Percentiles rank a stretch among this genome's conserved stretches.
Evolutionary conservation across 495 filamentous ascomycete genomes (phyloP).

Genomic region (Penicillium roqueforti): DNA sequence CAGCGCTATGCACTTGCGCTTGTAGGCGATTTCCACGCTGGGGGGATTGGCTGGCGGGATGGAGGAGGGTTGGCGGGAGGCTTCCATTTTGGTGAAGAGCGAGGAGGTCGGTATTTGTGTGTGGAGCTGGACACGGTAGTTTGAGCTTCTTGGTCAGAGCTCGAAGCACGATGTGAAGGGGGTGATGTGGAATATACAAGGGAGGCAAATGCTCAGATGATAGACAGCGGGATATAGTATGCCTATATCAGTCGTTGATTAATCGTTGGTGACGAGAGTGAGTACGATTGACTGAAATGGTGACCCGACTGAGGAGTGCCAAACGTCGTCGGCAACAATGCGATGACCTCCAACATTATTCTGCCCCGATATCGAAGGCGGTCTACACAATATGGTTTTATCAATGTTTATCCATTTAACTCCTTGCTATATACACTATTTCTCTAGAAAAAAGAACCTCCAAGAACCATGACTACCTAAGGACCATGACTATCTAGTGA

Average conservation of each 20-base stretch:
- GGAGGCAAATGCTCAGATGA: not conserved
- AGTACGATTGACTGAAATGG: not conserved
- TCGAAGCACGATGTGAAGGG: constrained; percentile 4
- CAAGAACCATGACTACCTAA: not conserved
- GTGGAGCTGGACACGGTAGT: not conserved
- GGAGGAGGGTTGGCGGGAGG: constrained; percentile 21
- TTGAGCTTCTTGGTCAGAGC: not conserved
- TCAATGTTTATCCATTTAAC: not conserved
- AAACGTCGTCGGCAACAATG: not conserved
- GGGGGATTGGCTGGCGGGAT: constrained; percentile 55
- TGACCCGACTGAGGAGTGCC: not conserved
- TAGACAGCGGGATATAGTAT: not conserved
- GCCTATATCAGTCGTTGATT: not conserved
- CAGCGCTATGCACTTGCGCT: constrained; percentile 92
- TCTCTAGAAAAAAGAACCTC: not conserved
- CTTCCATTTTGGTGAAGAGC: constrained; percentile 27
- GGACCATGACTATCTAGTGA: constrained; percentile 34
- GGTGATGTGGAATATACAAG: not conserved
- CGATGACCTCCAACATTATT: constrained; percentile 15
- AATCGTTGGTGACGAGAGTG: not conserved
- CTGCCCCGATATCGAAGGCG: constrained; percentile 28
- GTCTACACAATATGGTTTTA: constrained; percentile 4
- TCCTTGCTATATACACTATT: constrained; percentile 3
- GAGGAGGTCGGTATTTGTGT: not conserved
- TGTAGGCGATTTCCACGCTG: constrained; percentile 93